Base-by-base conservation (phyloP, 2,329 filamentous ascomycete species). In the Diplodia mutila region DNA sequence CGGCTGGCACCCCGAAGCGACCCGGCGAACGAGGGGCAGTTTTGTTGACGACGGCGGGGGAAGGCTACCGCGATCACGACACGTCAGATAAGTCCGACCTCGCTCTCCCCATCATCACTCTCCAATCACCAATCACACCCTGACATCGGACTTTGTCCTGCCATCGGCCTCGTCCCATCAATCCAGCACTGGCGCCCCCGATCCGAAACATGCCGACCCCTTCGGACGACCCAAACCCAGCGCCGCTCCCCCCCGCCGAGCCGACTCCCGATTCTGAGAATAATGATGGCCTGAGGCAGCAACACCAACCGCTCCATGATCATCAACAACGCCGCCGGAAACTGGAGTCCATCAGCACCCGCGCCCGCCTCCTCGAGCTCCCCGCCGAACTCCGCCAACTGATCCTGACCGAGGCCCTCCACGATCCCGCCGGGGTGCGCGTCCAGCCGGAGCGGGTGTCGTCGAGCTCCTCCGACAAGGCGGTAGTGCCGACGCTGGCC, bases 371-470 rank as follows among this genome's bases (percentile, higher is more conserved):
- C 18, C 59, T 63, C n/a, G 42, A 49, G 27, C 59, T 63, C 29
- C 59, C 59, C 46, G 59, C 59, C 59, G 59, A 63, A n/a, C 59
- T 63, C 27, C 59, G 59, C 16, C 59, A 51, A 6, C 42, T 63
- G 11, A 51, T 63, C 29, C 14, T 51, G 5, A 37, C 46, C 18
- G 39, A 34, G 5, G 42, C 59, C 8, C 46, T 63, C 27, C 46
- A 48, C 27, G 59, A 63, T 12, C 59, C 59, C 12, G 18, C 21
- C 11, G 59, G 59, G 42, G 59, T 63, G 27, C 27, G 21, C n/a
- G 59, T 63, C 46, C 27, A 5, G 29, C 42, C 25, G 32, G n/a
- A n/a, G 23, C 18, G n/a, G 14, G 4, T 32, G 29, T 12, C 37
- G 12, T 14, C 27, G n/a, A 9, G 27, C n/a, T n/a, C n/a, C n/a